Conservation (phyloP, 805 yeast species). For the Schizosaccharomyces japonicus region DNA sequence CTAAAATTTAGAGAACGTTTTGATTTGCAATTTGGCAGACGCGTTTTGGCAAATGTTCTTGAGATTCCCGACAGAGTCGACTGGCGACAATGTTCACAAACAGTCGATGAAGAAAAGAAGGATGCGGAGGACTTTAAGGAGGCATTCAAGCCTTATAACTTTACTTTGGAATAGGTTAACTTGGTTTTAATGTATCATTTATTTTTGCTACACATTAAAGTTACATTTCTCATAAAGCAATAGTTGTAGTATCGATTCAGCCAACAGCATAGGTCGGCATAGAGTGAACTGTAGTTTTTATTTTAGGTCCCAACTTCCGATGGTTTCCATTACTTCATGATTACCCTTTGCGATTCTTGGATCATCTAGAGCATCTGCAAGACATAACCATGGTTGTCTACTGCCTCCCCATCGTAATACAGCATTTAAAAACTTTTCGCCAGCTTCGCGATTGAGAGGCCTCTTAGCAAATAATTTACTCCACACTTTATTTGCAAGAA, state of each 20-base stretch:
- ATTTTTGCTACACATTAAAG: neutral
- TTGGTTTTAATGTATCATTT: no score
- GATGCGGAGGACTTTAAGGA: conserved; percentile 44
- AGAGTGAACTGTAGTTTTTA: no score
- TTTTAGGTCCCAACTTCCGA: neutral
- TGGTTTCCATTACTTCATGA: neutral
- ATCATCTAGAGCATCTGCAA: conserved; percentile 21
- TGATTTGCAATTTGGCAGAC: conserved; percentile 67
- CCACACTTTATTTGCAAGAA: conserved; percentile 77
- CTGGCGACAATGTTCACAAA: conserved; percentile 61
- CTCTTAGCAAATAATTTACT: conserved; percentile 35
- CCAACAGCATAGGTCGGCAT: neutral
- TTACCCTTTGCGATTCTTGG: neutral
- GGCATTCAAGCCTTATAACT: conserved; percentile 30
- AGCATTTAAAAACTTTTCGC: conserved; percentile 43
- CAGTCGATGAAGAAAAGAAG: conserved; percentile 31
- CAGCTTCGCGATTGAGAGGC: conserved; percentile 51
- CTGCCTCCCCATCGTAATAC: conserved; percentile 88
- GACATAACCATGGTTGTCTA: conserved; percentile 63
- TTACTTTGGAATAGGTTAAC: conserved; percentile 17
- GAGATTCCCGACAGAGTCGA: conserved; percentile 34
- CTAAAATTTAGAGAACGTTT: conserved; percentile 16
- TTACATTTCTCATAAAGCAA: neutral
- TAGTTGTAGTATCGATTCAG: neutral
- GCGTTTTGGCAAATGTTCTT: conserved; percentile 44